A percentile compares a stretch with the other conserved stretches of the same genome.
phyloP scores from a whole-genome alignment of 2,329 filamentous ascomycete species.

The Fusarium sp. region DNA sequence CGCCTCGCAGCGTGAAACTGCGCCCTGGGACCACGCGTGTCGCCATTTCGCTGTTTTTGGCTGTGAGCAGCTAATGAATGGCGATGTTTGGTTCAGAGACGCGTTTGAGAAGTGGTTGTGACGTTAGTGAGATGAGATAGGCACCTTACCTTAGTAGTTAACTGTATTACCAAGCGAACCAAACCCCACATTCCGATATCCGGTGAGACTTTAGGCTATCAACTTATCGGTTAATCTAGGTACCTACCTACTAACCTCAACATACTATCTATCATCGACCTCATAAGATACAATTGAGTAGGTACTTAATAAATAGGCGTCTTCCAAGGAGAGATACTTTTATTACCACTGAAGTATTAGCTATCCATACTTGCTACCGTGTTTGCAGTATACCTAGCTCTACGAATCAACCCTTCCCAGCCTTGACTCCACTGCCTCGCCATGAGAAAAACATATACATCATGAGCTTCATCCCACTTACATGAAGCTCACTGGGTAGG shows the following conservation, averaged over 20 bases:
- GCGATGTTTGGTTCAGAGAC: not conserved
- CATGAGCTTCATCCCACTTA: not conserved
- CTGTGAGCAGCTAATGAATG: not conserved
- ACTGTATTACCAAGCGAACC: not conserved
- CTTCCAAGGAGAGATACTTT: not conserved
- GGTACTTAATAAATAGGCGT: not conserved
- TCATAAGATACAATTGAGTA: not conserved
- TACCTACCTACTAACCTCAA: not conserved
- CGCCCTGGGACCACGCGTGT: slow-evolving; percentile 53
- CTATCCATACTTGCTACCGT: not conserved
- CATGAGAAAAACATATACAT: not conserved
- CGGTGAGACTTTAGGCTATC: not conserved
- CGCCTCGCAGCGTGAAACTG: slow-evolving; percentile 85
- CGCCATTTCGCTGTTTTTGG: slow-evolving; percentile 23
- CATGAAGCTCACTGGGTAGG: not conserved
- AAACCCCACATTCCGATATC: slow-evolving; percentile 6
- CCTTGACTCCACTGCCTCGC: not conserved
- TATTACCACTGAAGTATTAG: not conserved
- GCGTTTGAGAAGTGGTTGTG: not conserved
- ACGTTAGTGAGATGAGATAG: not conserved
- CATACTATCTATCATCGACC: not conserved
- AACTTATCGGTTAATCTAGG: not conserved
- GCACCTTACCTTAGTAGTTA: not conserved
- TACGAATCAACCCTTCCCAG: not conserved
- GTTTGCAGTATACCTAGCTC: not conserved